These are phyloP conservation scores for Dictyostelium intermedium DNA, from an alignment of 78 protist genomes.

Conservation along the genomic window DNA sequence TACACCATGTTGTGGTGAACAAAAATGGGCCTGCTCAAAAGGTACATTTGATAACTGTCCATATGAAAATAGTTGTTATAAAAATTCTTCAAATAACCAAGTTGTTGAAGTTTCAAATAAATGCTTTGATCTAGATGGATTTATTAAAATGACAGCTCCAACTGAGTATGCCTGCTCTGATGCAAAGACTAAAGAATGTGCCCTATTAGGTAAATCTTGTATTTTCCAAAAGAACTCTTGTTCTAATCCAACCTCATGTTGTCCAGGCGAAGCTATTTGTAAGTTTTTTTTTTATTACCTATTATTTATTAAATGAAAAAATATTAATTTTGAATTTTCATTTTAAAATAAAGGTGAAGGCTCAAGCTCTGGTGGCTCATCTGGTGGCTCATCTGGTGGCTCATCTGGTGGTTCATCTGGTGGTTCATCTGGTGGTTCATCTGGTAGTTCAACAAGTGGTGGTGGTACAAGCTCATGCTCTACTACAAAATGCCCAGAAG, in stretches of 20 bases:
- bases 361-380: not conserved
- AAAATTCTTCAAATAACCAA: not conserved
- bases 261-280: not conserved
- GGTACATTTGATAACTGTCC: not conserved
- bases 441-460: not conserved
- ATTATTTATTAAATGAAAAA: not conserved
- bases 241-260: not conserved
- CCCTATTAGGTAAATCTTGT: not conserved
- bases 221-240: not conserved
- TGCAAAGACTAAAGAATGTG: not conserved
- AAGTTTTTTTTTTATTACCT: no score
- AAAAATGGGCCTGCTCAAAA: not conserved
- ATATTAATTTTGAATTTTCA: not conserved
- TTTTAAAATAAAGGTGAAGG: not conserved
- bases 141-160: not conserved
- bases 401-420: not conserved
- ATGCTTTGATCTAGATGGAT: not conserved
- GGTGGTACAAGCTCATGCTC: not conserved
- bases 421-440: not conserved
- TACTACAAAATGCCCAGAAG: not conserved
- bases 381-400: not conserved
- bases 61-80: not conserved
- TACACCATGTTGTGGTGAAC: constrained; percentile 1
- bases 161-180: not conserved
- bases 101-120: not conserved